Percentiles rank a stretch among this genome's conserved stretches.
These are phyloP conservation scores for Hymenoscyphus infarciens DNA, from an alignment of 2,329 filamentous ascomycete genomes.

Conservation along the genomic window DNA sequence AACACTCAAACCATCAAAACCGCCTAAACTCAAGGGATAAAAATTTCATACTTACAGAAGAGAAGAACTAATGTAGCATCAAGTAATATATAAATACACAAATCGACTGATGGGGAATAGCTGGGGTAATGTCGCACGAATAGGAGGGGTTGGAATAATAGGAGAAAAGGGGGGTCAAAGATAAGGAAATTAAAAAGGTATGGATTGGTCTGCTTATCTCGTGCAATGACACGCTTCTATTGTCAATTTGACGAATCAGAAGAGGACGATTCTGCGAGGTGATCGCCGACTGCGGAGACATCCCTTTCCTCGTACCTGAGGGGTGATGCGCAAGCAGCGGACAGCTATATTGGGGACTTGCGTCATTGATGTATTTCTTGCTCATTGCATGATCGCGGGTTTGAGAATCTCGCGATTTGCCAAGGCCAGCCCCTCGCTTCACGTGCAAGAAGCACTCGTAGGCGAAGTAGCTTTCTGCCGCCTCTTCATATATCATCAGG, in stretches of 20 bases:
- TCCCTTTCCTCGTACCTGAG: slow-evolving; percentile 13
- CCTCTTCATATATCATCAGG: not conserved
- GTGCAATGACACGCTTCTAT: slow-evolving; percentile 12
- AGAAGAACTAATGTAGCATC: no score
- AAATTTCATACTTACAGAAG: not conserved
- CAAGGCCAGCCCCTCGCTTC: slow-evolving; percentile 6
- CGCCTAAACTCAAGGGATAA: slow-evolving; percentile 3
- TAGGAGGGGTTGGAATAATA: not conserved
- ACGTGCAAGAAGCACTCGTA: slow-evolving; percentile 3
- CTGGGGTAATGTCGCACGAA: slow-evolving; percentile 4
- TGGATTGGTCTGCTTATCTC: slow-evolving; percentile 13
- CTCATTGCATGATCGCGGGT: no score
- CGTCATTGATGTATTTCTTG: slow-evolving; percentile 9
- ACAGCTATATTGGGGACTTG: slow-evolving; percentile 6
- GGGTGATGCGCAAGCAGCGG: not conserved
- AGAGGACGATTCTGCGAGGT: not conserved
- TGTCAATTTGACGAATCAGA: not conserved
- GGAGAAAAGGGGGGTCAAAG: slow-evolving; percentile 11
- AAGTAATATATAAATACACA: no score
- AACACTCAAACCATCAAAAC: slow-evolving; percentile 6
- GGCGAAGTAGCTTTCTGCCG: not conserved
- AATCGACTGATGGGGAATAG: not conserved
- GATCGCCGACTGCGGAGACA: not conserved
- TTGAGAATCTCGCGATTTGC: not conserved
- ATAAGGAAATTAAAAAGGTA: slow-evolving; percentile 8